phyloP scores from a whole-genome alignment of 768 basidiomycete genomes.

The Melanogaster broomeanus region DNA sequence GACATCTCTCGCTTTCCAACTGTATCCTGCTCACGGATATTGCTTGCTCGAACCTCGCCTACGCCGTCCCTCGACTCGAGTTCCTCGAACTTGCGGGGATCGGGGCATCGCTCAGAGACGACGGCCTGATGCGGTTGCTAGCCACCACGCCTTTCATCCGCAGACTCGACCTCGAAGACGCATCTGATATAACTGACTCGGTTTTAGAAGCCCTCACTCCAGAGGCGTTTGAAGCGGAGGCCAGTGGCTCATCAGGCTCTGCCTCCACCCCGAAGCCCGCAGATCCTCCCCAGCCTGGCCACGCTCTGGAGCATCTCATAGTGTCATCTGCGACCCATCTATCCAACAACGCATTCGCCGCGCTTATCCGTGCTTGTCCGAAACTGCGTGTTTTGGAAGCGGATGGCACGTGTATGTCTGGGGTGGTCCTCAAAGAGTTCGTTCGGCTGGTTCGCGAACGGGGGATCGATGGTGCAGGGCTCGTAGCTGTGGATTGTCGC shows the following conservation, averaged over 20 bases:
- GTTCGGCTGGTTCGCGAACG: constrained; percentile 55
- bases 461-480: constrained; percentile 47
- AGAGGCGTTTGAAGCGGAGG: neutral
- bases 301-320: constrained; percentile 69
- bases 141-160: constrained; percentile 68
- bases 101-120: constrained; percentile 65
- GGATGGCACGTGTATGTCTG: constrained; percentile 76
- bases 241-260: constrained; percentile 11
- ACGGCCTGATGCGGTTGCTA: constrained; percentile 73
- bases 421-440: constrained; percentile 64
- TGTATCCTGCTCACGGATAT: constrained; percentile 74
- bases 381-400: constrained; percentile 69
- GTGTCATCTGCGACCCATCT: constrained; percentile 69
- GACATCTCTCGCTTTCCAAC: constrained; percentile 72
- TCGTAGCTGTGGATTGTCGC: constrained; percentile 79
- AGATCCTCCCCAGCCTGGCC: constrained; percentile 50
- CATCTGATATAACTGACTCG: constrained; percentile 67
- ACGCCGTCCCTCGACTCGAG: constrained; percentile 70
- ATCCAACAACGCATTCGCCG: constrained; percentile 61
- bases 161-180: constrained; percentile 86
- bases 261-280: constrained; percentile 13
- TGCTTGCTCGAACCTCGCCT: constrained; percentile 71
- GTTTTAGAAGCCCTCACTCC: constrained; percentile 71
- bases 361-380: constrained; percentile 64
- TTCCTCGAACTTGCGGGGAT: constrained; percentile 80